A percentile compares a stretch with the other conserved stretches of the same genome.
These are phyloP conservation scores for Clonostachys byssicola DNA, from an alignment of 2,329 filamentous ascomycete species.

Conservation along the genomic window DNA sequence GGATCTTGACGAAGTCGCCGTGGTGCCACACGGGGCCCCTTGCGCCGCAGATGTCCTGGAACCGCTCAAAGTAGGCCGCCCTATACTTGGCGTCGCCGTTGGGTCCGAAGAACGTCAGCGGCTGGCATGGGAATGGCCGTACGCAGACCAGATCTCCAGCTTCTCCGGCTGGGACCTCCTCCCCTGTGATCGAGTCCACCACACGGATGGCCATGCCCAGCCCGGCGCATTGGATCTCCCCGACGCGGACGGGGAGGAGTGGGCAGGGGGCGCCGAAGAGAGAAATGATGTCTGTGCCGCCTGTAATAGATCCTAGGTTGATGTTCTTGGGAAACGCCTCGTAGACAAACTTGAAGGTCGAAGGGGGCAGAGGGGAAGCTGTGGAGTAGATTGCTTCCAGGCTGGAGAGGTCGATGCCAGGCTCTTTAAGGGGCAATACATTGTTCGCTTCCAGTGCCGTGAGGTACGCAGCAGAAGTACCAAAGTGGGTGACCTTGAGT, in stretches of 20 bases:
- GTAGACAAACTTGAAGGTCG: slow-evolving; percentile 90
- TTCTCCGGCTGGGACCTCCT: slow-evolving; percentile 44
- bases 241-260: slow-evolving; percentile 65
- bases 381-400: slow-evolving; percentile 91
- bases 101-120: slow-evolving; percentile 80
- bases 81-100: slow-evolving; percentile 66
- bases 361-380: slow-evolving; percentile 86
- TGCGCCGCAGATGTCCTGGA: slow-evolving; percentile 41
- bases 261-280: slow-evolving; percentile 86
- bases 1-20: slow-evolving; percentile 77
- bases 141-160: slow-evolving; percentile 87
- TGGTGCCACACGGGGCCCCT: slow-evolving; percentile 74
- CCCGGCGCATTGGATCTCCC: slow-evolving; percentile 74
- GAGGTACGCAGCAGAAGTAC: slow-evolving; percentile 91
- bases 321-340: slow-evolving; percentile 72
- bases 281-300: slow-evolving; percentile 94
- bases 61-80: slow-evolving; percentile 84
- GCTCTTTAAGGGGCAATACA: slow-evolving; percentile 50
- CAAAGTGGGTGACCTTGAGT: slow-evolving; percentile 84
- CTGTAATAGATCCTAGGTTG: slow-evolving; percentile 89
- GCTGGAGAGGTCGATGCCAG: slow-evolving; percentile 51
- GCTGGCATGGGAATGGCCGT: slow-evolving; percentile 84
- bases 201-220: slow-evolving; percentile 74
- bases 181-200: slow-evolving; percentile 53
- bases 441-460: slow-evolving; percentile 81